Base-by-base conservation (phyloP, 2,329 filamentous ascomycete species). In the Colletotrichum destructivum region DNA sequence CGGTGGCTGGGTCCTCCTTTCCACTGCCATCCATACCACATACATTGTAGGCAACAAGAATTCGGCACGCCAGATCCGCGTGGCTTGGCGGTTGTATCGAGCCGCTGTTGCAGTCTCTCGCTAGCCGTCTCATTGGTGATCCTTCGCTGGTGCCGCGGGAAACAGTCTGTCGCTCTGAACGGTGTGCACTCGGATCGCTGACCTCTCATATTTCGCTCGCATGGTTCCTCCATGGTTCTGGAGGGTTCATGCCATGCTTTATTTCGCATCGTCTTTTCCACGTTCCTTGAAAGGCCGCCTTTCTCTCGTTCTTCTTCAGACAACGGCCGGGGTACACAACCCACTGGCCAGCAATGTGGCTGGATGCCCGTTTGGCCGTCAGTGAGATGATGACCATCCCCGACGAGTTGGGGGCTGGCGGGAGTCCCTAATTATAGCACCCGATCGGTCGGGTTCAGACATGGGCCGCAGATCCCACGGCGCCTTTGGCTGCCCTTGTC, bases 1-100 rank as follows among this genome's bases (percentile, higher is more conserved):
- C 46, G 13, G 62, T 66, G 67, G 67, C 67, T 61, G 62, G 52
- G 31, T 12, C 12, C 35, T 9, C 31, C 31, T 9, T 31, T 35
- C 7, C 7, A 35, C 31, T 23, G 13, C n/a, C 38, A 21, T 35
- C 31, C n/a, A 15, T 23, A n/a, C 55, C 38, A 42, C 35, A n/a
- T 42, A 18, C 18, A 12, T 18, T 11, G 40, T n/a, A 69, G 66
- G 66, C 66, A 69, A 9, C 61, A 23, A 60, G 2, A 52, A 12
- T 62, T 56, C 51, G 55, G 56, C 47, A 62, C 16, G n/a, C 51
- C 51, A 38, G 40, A 56, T 42, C 42, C 56, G 49, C 18, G 55
- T 49, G 67, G 67, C 67, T 66, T 47, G 42, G 61, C 62, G 51
- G 49, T 67, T 62, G 55, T 66, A 66, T 66, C 31, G 31, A 66